Conservation (phyloP, 441 rosid species). For the Gossypium trilobum region DNA sequence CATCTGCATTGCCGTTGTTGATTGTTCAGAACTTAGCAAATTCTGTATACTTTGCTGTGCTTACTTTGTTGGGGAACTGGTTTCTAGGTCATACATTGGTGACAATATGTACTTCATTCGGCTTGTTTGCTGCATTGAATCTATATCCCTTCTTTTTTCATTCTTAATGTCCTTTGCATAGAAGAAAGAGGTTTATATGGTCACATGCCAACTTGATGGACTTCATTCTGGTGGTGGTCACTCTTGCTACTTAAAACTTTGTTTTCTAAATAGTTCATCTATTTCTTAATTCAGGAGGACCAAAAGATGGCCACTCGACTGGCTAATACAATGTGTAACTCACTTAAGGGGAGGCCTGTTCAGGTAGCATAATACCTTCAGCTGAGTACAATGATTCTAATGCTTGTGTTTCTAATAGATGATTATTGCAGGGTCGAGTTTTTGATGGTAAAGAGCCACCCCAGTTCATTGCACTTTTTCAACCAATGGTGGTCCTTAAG, state of each 20-base stretch:
- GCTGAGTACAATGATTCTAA: conserved; percentile 12
- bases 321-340: conserved; percentile 69
- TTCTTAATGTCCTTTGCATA: neutral
- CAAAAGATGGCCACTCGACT: conserved; percentile 62
- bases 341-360: conserved; percentile 88
- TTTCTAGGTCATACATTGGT: neutral
- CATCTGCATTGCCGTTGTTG: neutral
- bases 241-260: neutral
- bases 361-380: conserved; percentile 47
- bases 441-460: conserved; percentile 96
- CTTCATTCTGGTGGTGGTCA: neutral
- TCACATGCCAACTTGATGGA: neutral
- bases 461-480: conserved; percentile 86
- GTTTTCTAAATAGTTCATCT: conserved; percentile 2
- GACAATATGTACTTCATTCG: neutral
- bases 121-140: neutral
- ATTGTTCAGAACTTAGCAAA: neutral
- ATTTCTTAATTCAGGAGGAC: conserved; percentile 56
- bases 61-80: neutral
- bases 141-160: neutral
- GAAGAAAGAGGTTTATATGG: neutral
- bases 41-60: neutral
- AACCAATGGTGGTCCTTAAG: conserved; percentile 89
- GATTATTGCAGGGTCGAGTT: conserved; percentile 60
- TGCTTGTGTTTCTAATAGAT: conserved; percentile 24